Evolutionary conservation across 352 stramenopile species (phyloP).

Genomic region (Globisporangium yorkense): DNA sequence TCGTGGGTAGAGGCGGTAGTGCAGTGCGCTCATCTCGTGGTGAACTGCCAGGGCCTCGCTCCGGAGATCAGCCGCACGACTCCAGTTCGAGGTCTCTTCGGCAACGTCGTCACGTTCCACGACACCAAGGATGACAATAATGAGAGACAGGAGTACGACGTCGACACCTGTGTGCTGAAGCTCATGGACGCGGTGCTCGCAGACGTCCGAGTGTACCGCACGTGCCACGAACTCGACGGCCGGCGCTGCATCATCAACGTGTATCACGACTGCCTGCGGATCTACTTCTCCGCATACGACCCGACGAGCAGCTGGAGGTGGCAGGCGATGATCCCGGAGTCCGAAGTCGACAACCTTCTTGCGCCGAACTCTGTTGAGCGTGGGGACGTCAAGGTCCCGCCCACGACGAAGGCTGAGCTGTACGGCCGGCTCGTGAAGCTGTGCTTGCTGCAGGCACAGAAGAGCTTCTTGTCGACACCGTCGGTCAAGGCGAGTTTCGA

Average conservation of each 20-base stretch:
- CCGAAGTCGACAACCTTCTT: constrained; percentile 52
- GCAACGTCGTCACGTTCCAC: constrained; percentile 47
- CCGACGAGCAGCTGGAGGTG: constrained; percentile 41
- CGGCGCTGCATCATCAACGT: constrained; percentile 56
- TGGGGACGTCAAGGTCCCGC: constrained; percentile 33
- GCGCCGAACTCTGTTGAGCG: constrained; percentile 56
- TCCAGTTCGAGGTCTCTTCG: constrained; percentile 57
- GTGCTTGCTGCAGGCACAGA: constrained; percentile 34
- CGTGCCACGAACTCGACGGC: constrained; percentile 31
- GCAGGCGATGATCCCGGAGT: constrained; percentile 45
- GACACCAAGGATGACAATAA: constrained; percentile 15
- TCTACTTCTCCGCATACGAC: constrained; percentile 70
- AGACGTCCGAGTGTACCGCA: constrained; percentile 63
- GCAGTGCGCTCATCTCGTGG: constrained; percentile 31
- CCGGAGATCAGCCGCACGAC: constrained; percentile 40
- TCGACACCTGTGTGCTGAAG: constrained; percentile 28
- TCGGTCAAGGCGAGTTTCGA: neutral
- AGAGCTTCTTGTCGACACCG: neutral
- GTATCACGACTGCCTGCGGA: constrained; percentile 61
- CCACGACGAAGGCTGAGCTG: constrained; percentile 42
- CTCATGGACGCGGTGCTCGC: constrained; percentile 56
- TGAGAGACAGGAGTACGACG: constrained; percentile 15
- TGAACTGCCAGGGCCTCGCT: constrained; percentile 36
- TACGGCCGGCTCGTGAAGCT: constrained; percentile 55
- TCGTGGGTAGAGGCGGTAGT: constrained; percentile 47